Evolutionary conservation across 1,284 basidiomycete species (phyloP).

Genomic region (Erythrobasidium hasegawianum): DNA sequence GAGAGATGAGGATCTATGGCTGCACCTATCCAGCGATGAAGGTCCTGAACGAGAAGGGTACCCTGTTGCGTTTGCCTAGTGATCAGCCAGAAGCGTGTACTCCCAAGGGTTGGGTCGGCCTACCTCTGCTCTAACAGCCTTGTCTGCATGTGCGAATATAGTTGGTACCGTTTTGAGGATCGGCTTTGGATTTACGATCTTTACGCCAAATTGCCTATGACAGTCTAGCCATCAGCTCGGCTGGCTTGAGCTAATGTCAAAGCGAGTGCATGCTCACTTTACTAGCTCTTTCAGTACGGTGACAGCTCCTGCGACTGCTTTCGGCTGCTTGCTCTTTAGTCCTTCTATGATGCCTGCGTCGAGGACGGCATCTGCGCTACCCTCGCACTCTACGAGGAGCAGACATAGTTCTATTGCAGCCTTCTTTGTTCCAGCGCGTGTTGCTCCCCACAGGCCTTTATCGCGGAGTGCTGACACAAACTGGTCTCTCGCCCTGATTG

Average conservation of each 20-base stretch:
- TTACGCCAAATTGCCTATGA: slow-evolving; percentile 72
- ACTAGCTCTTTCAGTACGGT: slow-evolving; percentile 74
- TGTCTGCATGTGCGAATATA: slow-evolving; percentile 93
- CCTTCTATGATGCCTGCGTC: slow-evolving; percentile 78
- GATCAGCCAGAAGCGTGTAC: neutral
- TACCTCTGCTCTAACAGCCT: slow-evolving; percentile 82
- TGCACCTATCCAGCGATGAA: slow-evolving; percentile 86
- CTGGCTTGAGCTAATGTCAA: neutral
- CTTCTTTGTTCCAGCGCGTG: slow-evolving; percentile 84
- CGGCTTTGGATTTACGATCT: slow-evolving; percentile 66
- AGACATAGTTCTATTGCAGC: slow-evolving; percentile 80
- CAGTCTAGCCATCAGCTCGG: neutral
- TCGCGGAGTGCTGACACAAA: slow-evolving; percentile 89
- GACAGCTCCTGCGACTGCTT: slow-evolving; percentile 79
- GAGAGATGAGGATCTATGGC: slow-evolving; percentile 74
- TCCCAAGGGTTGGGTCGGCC: slow-evolving; percentile 34
- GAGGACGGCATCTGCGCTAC: slow-evolving; percentile 73
- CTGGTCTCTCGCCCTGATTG: slow-evolving; percentile 58
- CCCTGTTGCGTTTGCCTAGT: slow-evolving; percentile 52
- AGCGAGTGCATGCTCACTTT: slow-evolving; percentile 58
- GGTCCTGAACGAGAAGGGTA: slow-evolving; percentile 64
- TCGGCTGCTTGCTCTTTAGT: slow-evolving; percentile 88
- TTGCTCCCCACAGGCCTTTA: slow-evolving; percentile 81
- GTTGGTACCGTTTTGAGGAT: slow-evolving; percentile 83
- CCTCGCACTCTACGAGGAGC: slow-evolving; percentile 88